These are phyloP conservation scores for Brassica balearica DNA, from an alignment of 441 rosid genomes.

Conservation along the genomic window DNA sequence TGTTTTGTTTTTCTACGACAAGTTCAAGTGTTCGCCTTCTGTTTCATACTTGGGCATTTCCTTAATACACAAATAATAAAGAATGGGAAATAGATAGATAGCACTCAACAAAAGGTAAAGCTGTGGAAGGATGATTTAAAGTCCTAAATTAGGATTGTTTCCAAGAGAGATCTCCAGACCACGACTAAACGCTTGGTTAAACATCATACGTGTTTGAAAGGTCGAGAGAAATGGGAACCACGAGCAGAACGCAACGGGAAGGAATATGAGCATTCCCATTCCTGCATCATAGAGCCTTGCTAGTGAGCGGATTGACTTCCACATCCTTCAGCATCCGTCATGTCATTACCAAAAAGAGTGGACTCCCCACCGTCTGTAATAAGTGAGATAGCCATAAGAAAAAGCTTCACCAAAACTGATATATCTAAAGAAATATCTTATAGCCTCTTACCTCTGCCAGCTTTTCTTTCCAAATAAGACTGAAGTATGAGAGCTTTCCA, in stretches of 20 bases:
- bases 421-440: slow-evolving; percentile 36
- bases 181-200: slow-evolving; percentile 81
- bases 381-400: slow-evolving; percentile 32
- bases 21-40: neutral
- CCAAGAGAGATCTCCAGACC: slow-evolving; percentile 81
- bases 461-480: slow-evolving; percentile 77
- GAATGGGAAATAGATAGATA: too few relatives aligned
- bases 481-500: slow-evolving; percentile 98
- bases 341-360: slow-evolving; percentile 54
- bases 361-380: slow-evolving; percentile 70
- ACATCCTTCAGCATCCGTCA: slow-evolving; percentile 75
- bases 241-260: slow-evolving; percentile 82
- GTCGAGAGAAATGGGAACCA: slow-evolving; percentile 77
- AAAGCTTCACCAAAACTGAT: slow-evolving; percentile 26
- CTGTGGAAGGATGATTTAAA: slow-evolving; percentile 9
- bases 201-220: slow-evolving; percentile 97
- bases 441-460: slow-evolving; percentile 78
- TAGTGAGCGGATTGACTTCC: slow-evolving; percentile 90
- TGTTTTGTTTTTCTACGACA: neutral
- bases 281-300: slow-evolving; percentile 92
- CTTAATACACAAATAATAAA: too few relatives aligned
- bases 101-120: slow-evolving; percentile 10
- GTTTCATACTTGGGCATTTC: neutral
- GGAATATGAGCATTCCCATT: slow-evolving; percentile 93
- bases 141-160: slow-evolving; percentile 76